Conservation (phyloP, 2,329 filamentous ascomycete genomes). For the Cladosporium cucumerinum region DNA sequence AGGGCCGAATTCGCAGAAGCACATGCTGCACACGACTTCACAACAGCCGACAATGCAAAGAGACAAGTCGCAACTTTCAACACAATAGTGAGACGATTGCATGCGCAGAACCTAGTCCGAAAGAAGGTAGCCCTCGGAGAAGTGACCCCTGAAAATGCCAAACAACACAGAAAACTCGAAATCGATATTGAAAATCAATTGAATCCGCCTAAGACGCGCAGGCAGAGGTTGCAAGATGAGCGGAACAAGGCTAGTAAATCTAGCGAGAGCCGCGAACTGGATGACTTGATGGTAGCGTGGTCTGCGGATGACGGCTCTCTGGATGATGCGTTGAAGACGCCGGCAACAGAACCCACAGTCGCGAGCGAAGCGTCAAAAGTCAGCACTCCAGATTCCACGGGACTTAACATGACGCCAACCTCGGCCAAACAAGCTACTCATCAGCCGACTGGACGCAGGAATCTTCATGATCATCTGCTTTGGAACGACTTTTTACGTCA, state of each 20-base stretch:
- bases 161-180: background rate
- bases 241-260: background rate
- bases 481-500: background rate
- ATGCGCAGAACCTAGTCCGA: background rate
- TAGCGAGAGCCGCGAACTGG: background rate
- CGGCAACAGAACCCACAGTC: background rate
- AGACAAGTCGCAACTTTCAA: background rate
- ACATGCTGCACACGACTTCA: background rate
- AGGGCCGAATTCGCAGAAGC: background rate
- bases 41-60: rapidly evolving
- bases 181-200: background rate
- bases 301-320: background rate
- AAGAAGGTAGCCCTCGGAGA: background rate
- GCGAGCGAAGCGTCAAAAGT: background rate
- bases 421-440: background rate
- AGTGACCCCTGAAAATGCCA: background rate
- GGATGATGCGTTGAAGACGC: background rate
- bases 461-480: background rate
- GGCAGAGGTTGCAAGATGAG: background rate
- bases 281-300: background rate
- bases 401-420: background rate
- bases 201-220: background rate
- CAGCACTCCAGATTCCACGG: background rate
- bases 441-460: background rate
- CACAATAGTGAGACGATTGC: background rate